Conservation (phyloP, 495 filamentous ascomycete species). For the Filosporella fistucella region DNA sequence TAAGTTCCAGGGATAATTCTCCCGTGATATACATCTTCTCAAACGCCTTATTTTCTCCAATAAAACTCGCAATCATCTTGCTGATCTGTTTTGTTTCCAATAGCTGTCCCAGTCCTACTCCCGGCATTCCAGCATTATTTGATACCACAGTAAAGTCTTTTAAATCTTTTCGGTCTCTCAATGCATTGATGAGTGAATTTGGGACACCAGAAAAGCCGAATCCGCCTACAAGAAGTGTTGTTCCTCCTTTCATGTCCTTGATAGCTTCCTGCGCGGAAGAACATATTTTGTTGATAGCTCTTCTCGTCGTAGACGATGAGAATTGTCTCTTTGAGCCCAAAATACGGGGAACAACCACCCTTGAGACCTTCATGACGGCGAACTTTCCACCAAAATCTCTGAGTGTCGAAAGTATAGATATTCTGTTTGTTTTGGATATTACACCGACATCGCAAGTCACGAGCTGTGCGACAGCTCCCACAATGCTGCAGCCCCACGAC, state of each 20-base stretch:
- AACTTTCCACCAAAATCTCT: not conserved
- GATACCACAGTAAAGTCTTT: conserved; percentile 20
- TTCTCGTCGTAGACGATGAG: conserved; percentile 6
- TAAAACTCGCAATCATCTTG: conserved; percentile 18
- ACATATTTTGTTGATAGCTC: conserved; percentile 18
- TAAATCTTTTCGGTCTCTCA: conserved; percentile 10
- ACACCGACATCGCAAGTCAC: too few relatives aligned
- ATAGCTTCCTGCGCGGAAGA: conserved; percentile 15
- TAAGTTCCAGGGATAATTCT: conserved; percentile 13
- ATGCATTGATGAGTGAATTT: conserved; percentile 11
- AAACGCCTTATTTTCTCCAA: conserved; percentile 17
- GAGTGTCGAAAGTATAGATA: too few relatives aligned
- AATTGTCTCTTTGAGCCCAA: conserved; percentile 3
- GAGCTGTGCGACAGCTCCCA: too few relatives aligned
- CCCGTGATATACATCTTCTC: conserved; percentile 20
- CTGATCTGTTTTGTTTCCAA: conserved; percentile 15
- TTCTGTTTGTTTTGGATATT: too few relatives aligned
- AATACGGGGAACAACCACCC: not conserved
- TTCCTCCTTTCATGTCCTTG: conserved; percentile 15
- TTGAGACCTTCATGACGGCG: not conserved
- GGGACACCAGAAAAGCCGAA: conserved; percentile 18
- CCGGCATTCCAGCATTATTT: conserved; percentile 17
- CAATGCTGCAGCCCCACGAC: too few relatives aligned
- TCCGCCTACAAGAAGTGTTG: conserved; percentile 9
- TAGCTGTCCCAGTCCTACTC: conserved; percentile 15